phyloP scores from a whole-genome alignment of 2,329 filamentous ascomycete species.

The Calonectria henricotiae region DNA sequence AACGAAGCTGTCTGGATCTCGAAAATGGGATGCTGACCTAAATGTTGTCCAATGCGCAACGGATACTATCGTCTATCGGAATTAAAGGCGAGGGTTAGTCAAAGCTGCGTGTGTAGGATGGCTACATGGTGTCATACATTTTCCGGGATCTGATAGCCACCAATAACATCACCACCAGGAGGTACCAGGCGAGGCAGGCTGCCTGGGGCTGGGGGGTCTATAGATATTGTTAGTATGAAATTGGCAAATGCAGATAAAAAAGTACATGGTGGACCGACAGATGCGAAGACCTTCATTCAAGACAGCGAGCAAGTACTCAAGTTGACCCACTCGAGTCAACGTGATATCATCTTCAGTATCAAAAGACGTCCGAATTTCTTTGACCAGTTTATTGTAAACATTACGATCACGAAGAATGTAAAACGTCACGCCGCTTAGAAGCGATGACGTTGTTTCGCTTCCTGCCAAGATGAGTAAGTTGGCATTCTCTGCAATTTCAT shows the following conservation, averaged over 20 bases:
- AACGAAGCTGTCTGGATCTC: not conserved
- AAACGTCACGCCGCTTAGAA: not conserved
- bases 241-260: not conserved
- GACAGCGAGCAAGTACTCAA: not conserved
- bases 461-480: not conserved
- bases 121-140: not conserved
- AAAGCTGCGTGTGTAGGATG: not conserved
- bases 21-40: not conserved
- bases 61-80: not conserved
- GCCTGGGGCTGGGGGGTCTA: not conserved
- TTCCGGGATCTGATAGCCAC: not conserved
- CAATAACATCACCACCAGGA: not conserved
- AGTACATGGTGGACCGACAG: not conserved
- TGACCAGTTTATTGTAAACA: not conserved
- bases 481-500: not conserved
- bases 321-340: not conserved
- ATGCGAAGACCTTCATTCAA: not conserved
- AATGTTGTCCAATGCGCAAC: not conserved
- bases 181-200: not conserved
- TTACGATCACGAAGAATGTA: not conserved
- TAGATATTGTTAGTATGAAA: not conserved
- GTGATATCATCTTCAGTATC: not conserved
- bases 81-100: not conserved
- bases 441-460: not conserved
- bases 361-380: not conserved